Base-by-base conservation (phyloP, 164 flowering plant genomes). In the Houttuynia cordata region DNA sequence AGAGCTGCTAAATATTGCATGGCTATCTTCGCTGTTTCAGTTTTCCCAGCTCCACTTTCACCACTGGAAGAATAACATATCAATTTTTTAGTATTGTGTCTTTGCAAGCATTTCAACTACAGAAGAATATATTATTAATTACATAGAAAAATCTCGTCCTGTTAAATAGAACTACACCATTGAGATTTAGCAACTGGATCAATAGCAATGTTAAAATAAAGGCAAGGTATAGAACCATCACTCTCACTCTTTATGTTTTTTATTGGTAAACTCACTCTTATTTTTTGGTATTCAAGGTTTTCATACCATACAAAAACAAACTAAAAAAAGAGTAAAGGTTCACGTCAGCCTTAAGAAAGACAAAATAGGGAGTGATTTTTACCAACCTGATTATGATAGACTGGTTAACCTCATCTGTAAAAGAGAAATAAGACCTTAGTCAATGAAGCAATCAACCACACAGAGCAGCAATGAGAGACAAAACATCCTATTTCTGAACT, bases 31-130 rank as follows among this genome's bases (percentile, higher is more conserved):
- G 97, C 97, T 25, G 99, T 91, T 75, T 94, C 99, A 51, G 99
- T 94, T 70, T 94, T 94, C n/a, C 99, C 99, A 10, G 99, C 97
- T 65, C 99, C 99, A 75, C 99, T 94, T 79, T 94, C 99, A 53
- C 99, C 99, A 72, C 99, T 94, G 79, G n/a, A 18, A 69, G n/a
- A 61, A n/a, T n/a, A 66, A 55, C 34, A 54, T 45, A 45, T 12
- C 1, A 3, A 12, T 7, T 45, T 45, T 45, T 45, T 0, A 45
- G 8, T 45, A 45, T 3, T 1, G 17, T 45, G 49, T 14, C 14
- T 17, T 45, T 7, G 17, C 49, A 19, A 19, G 63, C 49, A 25
- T 18, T n/a, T 59, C 18, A 45, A 30, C 23, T 14, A 42, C 14
- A 21, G 30, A 58, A 15, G 8, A 19, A 19, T 18, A 18, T 53